Evolutionary conservation across 352 stramenopile genomes (phyloP).

Genomic region (Elongisporangium prolatum): DNA sequence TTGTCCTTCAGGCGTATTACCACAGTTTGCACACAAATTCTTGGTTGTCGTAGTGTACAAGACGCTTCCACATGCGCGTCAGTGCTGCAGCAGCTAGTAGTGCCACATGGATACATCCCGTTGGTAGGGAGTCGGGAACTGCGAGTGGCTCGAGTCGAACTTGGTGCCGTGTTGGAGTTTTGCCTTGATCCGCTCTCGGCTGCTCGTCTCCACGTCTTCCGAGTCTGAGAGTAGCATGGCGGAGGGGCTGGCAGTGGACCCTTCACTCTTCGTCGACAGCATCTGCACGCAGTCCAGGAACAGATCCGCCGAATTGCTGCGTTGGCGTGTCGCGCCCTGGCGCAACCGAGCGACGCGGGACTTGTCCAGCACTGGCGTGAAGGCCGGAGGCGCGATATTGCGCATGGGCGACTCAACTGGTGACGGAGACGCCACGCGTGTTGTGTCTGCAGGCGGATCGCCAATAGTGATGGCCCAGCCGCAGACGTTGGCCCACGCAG

Average conservation of each 20-base stretch:
- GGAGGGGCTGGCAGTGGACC: slow-evolving; percentile 10
- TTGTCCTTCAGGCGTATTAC: too few species aligned
- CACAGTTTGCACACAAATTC: too few species aligned
- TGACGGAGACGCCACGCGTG: slow-evolving; percentile 2
- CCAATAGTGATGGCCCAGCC: not conserved
- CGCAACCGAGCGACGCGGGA: slow-evolving; percentile 47
- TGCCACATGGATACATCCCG: not conserved
- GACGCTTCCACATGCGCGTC: not conserved
- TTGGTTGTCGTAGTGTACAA: not conserved
- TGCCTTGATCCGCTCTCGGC: not conserved
- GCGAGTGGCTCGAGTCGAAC: not conserved
- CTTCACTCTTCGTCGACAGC: slow-evolving; percentile 37
- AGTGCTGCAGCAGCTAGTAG: not conserved
- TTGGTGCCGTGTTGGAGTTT: not conserved
- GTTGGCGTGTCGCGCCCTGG: slow-evolving; percentile 27
- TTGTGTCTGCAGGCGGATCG: not conserved
- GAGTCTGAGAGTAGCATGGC: not conserved
- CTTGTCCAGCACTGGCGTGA: slow-evolving; percentile 21
- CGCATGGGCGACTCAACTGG: not conserved
- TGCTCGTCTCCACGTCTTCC: not conserved
- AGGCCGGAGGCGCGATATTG: slow-evolving; percentile 1
- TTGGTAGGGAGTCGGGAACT: not conserved
- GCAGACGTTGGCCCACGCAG: slow-evolving; percentile 40
- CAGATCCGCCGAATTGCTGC: slow-evolving; percentile 77
- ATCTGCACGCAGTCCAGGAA: slow-evolving; percentile 79